These are phyloP conservation scores for Sclerospora graminicola DNA, from an alignment of 352 stramenopile genomes.

Conservation along the genomic window DNA sequence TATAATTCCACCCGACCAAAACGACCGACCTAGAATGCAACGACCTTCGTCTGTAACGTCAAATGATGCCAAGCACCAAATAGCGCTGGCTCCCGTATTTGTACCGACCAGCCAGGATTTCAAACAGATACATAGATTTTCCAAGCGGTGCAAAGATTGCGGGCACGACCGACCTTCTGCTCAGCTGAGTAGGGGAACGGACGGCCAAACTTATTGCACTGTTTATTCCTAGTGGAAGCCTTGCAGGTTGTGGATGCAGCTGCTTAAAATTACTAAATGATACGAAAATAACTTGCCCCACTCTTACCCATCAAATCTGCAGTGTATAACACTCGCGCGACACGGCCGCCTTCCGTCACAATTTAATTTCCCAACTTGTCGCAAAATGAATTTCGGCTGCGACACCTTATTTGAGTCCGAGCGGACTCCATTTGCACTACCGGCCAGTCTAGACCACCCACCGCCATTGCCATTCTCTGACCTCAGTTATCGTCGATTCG, in stretches of 20 bases:
- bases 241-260: background rate
- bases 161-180: slow-evolving; percentile 6
- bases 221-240: background rate
- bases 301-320: background rate
- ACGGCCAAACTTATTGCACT: no score
- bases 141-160: background rate
- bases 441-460: slow-evolving; percentile 8
- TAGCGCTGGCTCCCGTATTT: background rate
- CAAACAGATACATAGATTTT: background rate
- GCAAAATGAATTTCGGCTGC: slow-evolving; percentile 13
- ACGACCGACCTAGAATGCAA: slow-evolving; percentile 11
- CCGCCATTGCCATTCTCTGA: slow-evolving; percentile 4
- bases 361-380: background rate
- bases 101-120: slow-evolving; percentile 1
- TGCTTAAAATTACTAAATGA: background rate
- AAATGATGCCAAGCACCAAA: background rate
- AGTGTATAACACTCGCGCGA: slow-evolving; percentile 1
- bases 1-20: slow-evolving; percentile 9
- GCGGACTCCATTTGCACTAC: slow-evolving; percentile 12
- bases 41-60: slow-evolving; percentile 14
- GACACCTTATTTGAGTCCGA: slow-evolving; percentile 12
- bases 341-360: slow-evolving; percentile 14
- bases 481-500: slow-evolving; percentile 3
- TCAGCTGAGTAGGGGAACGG: background rate
- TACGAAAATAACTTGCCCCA: background rate